These are phyloP conservation scores for Cyberlindnera veronae DNA, from an alignment of 805 yeast species.

Conservation along the genomic window DNA sequence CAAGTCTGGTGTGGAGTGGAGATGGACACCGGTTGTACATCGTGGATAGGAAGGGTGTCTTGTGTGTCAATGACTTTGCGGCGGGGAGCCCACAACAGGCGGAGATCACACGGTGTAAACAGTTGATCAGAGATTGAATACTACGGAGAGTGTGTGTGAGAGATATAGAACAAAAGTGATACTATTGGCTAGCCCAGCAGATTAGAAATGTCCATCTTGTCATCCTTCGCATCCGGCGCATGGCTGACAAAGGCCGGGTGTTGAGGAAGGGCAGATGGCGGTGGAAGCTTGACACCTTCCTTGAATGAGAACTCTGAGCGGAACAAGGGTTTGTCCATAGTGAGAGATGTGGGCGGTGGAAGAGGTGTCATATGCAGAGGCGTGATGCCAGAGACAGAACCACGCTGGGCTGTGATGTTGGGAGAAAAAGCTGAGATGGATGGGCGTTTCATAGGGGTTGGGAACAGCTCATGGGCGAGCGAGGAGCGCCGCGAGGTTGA, in stretches of 20 bases:
- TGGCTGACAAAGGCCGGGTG: conserved; percentile 11
- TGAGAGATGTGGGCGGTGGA: conserved; percentile 20
- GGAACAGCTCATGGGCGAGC: conserved; percentile 42
- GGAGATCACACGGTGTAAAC: conserved; percentile 63
- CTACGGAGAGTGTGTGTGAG: background rate
- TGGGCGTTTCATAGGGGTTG: conserved; percentile 28
- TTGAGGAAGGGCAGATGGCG: conserved; percentile 17
- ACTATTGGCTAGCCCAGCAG: conserved; percentile 11
- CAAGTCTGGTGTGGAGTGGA: conserved; percentile 68
- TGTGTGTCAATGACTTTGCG: conserved; percentile 82
- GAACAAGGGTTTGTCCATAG: conserved; percentile 12
- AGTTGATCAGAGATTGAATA: conserved; percentile 10
- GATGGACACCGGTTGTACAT: conserved; percentile 78
- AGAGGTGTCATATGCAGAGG: conserved; percentile 22
- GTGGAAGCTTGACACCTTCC: conserved; percentile 16
- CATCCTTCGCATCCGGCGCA: background rate
- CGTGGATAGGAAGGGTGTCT: conserved; percentile 76
- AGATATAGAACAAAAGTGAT: background rate
- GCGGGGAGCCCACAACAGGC: conserved; percentile 70
- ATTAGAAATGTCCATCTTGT: conserved; percentile 22
- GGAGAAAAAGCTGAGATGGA: conserved; percentile 21
- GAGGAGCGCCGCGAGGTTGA: conserved; percentile 38
- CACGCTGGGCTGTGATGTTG: conserved; percentile 23
- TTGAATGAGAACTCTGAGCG: conserved; percentile 17
- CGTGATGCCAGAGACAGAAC: conserved; percentile 20